Percentiles rank a stretch among this genome's conserved stretches.
These are phyloP conservation scores for Alnus glutinosa DNA, from an alignment of 306 rosid genomes.

Conservation along the genomic window DNA sequence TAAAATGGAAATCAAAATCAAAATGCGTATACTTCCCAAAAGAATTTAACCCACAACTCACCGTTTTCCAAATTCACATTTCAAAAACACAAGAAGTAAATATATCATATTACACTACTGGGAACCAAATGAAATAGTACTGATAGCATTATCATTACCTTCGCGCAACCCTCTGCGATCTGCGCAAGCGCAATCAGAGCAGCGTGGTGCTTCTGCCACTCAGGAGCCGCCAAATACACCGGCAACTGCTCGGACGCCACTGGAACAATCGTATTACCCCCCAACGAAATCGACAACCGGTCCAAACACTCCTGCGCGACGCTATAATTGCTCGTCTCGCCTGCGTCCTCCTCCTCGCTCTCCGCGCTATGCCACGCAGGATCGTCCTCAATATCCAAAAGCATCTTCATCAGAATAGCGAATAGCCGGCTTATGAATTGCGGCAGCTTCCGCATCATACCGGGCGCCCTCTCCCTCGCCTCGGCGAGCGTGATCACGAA, in stretches of 20 bases:
- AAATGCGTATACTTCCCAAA: background rate
- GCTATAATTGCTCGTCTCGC: constrained; percentile 83
- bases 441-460: constrained; percentile 97
- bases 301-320: constrained; percentile 98
- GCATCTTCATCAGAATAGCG: constrained; percentile 83
- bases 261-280: constrained; percentile 96
- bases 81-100: background rate
- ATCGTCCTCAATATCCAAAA: constrained; percentile 83
- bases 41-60: background rate
- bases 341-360: constrained; percentile 84
- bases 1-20: background rate
- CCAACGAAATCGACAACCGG: constrained; percentile 82
- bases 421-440: constrained; percentile 88
- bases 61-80: background rate
- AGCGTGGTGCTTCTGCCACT: constrained; percentile 95
- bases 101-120: background rate
- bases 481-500: constrained; percentile 91
- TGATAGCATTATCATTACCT: constrained; percentile 45
- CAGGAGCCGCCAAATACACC: constrained; percentile 74
- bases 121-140: background rate
- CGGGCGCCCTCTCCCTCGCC: constrained; percentile 95
- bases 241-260: constrained; percentile 95
- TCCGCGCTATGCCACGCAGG: constrained; percentile 87
- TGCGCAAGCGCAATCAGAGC: constrained; percentile 90
- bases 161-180: constrained; percentile 90